Percentiles rank a stretch among this genome's conserved stretches.
phyloP scores from a whole-genome alignment of 305 asterid species.

The Fraxinus sp. region DNA sequence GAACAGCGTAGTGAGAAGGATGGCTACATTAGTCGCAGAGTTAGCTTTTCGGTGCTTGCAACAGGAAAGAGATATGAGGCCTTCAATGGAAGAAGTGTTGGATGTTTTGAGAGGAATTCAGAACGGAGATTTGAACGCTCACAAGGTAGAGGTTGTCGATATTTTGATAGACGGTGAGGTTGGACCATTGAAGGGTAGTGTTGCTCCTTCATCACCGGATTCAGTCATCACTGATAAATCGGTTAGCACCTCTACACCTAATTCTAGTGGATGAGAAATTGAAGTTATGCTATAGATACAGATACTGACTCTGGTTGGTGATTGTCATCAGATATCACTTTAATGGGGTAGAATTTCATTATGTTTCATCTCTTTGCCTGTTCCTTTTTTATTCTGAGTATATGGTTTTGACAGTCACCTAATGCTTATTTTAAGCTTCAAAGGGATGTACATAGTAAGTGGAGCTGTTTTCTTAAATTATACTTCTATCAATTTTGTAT shows the following conservation, averaged over 20 bases:
- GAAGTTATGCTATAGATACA: neutral
- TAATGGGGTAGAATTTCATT: neutral
- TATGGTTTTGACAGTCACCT: slow-evolving; percentile 14
- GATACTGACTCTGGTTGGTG: slow-evolving; percentile 16
- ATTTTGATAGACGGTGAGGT: slow-evolving; percentile 53
- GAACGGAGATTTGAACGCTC: slow-evolving; percentile 51
- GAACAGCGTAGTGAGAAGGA: slow-evolving; percentile 44
- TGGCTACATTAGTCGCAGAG: slow-evolving; percentile 61
- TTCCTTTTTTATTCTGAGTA: neutral
- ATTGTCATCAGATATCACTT: slow-evolving; percentile 13
- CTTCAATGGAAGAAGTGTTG: slow-evolving; percentile 73
- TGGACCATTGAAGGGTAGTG: slow-evolving; percentile 32
- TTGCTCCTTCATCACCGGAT: slow-evolving; percentile 44
- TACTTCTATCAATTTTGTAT: slow-evolving; percentile 4
- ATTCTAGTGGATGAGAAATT: slow-evolving; percentile 45
- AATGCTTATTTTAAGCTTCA: neutral
- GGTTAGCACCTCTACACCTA: slow-evolving; percentile 34
- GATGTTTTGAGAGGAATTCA: slow-evolving; percentile 51
- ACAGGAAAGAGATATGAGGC: slow-evolving; percentile 78
- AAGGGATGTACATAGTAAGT: slow-evolving; percentile 34
- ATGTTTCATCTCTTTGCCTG: slow-evolving; percentile 10
- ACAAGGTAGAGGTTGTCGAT: slow-evolving; percentile 56
- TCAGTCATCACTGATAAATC: slow-evolving; percentile 34
- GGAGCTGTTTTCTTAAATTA: slow-evolving; percentile 9
- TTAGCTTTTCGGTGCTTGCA: slow-evolving; percentile 80